Evolutionary conservation across 2,329 filamentous ascomycete species (phyloP).

Genomic region (Diaporthe ilicicola): DNA sequence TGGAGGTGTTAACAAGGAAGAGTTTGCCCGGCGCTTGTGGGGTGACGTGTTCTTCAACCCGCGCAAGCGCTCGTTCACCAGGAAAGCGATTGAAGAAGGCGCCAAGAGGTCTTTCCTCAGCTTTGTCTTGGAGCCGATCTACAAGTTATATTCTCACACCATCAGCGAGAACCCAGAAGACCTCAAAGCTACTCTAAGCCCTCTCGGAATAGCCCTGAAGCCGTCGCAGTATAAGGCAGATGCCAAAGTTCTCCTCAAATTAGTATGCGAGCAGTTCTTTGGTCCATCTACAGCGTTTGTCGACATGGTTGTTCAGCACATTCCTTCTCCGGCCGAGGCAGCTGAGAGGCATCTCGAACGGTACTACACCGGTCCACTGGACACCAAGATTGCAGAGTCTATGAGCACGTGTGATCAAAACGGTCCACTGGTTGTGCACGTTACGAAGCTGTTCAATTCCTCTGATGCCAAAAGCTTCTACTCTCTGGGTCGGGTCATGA

Average conservation of each 20-base stretch:
- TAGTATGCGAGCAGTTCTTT: constrained; percentile 96
- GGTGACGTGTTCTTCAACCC: constrained; percentile 98
- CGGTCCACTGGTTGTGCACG: constrained; percentile 87
- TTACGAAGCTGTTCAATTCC: constrained; percentile 93
- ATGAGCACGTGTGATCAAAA: constrained; percentile 89
- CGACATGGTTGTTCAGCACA: constrained; percentile 90
- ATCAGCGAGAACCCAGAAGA: constrained; percentile 90
- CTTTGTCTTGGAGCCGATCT: constrained; percentile 95
- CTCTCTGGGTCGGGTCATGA: constrained; percentile 90
- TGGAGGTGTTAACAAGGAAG: constrained; percentile 79
- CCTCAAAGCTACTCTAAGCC: constrained; percentile 79
- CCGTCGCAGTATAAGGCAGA: constrained; percentile 92
- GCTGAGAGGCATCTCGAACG: constrained; percentile 79
- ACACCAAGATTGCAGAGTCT: constrained; percentile 79
- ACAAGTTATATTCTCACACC: constrained; percentile 96
- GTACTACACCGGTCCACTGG: constrained; percentile 91
- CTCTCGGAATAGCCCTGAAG: constrained; percentile 86
- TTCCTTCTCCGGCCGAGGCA: constrained; percentile 86
- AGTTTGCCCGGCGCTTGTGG: constrained; percentile 89
- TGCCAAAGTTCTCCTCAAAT: constrained; percentile 84
- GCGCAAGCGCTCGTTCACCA: constrained; percentile 86
- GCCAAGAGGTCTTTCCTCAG: constrained; percentile 90
- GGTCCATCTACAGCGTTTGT: constrained; percentile 89
- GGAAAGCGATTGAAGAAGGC: constrained; percentile 82
- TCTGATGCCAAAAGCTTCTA: constrained; percentile 91